A percentile compares a stretch with the other conserved stretches of the same genome.
phyloP scores from a whole-genome alignment of 768 basidiomycete genomes.

The Leccinum variicolor region DNA sequence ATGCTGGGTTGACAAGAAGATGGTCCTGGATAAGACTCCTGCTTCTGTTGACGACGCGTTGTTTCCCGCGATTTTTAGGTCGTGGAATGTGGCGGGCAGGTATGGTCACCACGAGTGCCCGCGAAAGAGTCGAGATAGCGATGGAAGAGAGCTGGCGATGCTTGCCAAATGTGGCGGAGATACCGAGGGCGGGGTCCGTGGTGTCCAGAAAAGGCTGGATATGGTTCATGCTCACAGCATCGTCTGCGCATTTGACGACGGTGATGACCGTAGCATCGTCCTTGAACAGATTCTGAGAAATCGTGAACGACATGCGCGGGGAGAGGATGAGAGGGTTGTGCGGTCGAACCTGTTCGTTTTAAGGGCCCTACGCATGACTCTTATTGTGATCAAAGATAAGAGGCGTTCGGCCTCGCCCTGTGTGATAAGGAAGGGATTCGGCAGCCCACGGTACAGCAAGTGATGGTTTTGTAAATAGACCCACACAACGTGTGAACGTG shows the following conservation, averaged over 20 bases:
- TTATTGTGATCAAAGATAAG: neutral
- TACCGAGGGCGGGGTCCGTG: slow-evolving; percentile 30
- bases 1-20: slow-evolving; percentile 30
- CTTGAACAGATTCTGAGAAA: neutral
- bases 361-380: neutral
- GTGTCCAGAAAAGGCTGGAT: slow-evolving; percentile 33
- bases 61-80: neutral
- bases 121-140: slow-evolving; percentile 37
- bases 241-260: slow-evolving; percentile 27
- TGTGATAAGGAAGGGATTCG: neutral
- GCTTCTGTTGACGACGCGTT: neutral
- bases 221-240: slow-evolving; percentile 17
- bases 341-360: neutral
- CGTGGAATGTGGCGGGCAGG: slow-evolving; percentile 11
- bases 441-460: neutral
- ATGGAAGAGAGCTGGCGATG: slow-evolving; percentile 34
- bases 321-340: neutral
- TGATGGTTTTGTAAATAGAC: neutral
- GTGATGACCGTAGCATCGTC: slow-evolving; percentile 21
- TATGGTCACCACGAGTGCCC: slow-evolving; percentile 35
- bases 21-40: slow-evolving; percentile 27
- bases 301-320: slow-evolving; percentile 5
- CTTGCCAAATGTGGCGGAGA: slow-evolving; percentile 41
- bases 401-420: neutral
- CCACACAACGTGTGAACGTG: neutral